Evolutionary conservation across 805 yeast species (phyloP), one percentile per base, ranked within the genome.

Genomic region (Diddensiella transvaalensis): DNA sequence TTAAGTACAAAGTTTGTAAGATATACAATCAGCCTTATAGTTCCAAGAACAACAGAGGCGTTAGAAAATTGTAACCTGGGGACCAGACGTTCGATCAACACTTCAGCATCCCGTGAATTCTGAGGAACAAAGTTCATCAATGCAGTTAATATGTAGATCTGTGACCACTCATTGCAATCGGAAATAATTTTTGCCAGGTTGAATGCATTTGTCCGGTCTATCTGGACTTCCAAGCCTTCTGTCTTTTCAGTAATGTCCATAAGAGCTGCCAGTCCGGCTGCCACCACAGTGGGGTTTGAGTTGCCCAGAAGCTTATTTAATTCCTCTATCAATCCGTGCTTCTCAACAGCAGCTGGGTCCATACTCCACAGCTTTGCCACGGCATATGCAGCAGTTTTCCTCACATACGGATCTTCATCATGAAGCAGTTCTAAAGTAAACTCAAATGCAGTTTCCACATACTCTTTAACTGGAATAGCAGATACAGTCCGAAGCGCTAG

Each of bases 11-110:
- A 91, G 63, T 90, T 87, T 39, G 84, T 69, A 40, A 83, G 67
- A 66, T 87, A 90, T 4, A 86, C 67, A 13, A 89, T 77, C 8
- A 82, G 79, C 52, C 88, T 82, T 46, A 87, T 70, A 0, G 95
- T 74, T 57, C 87, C 89, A 50, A 89, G 64, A 0, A 85, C 91
- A 8, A 90, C 93, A 0, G 93, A 76, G 0, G 95, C 72, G 64
- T 87, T 89, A 15, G 82, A 83, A 62, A 87, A 95, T 59, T 82
- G 95, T 21, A 91, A 67, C 36, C 82, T 78, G 0, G 96, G 89
- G 4, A 84, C 63, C 2, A 79, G 71, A 11, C 75, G 68, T 33
- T 85, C 91, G 21, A 87, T 79, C 58, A 90, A 60, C 3, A 72
- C 71, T 38, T 78, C 66, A 0, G 96, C 88, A 33, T 85, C 91